Evolutionary conservation across 2,329 filamentous ascomycete genomes (phyloP), one percentile per base, ranked within the genome.

Genomic region (Penicillium sp.): DNA sequence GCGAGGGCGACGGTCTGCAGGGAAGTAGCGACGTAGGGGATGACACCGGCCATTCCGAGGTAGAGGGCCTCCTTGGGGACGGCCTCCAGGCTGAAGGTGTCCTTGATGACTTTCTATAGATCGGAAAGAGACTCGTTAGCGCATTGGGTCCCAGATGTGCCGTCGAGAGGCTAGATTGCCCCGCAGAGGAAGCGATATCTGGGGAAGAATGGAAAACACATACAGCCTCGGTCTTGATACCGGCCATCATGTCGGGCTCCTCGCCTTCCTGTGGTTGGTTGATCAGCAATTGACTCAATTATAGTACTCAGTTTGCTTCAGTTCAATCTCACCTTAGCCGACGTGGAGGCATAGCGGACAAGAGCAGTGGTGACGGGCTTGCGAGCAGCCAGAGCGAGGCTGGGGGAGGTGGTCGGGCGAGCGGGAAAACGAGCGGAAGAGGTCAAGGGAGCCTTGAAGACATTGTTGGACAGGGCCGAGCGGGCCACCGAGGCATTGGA

Each of bases 11-110:
- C 78, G 1, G 90, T 95, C 31, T 87, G 81, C 3, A 90, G 64
- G 0, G 89, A 95, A 4, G 90, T 96, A 35, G 78, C 86, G 8
- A 94, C 75, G 70, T 95, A 96, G 40, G 93, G 88, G 5, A 95
- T 63, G 1, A 94, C 84, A 62, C 88, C 89, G 6, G 86, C 86
- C 51, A 87, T 74, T 49, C 86, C 86, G 38, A 89, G 77, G 51
- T 77, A 75, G 43, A 84, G 76, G 21, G 84, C 80, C 64, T 87
- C 81, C 60, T 75, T 79, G 7, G 86, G 86, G 4, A 88, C 84
- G 2, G 73, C 72, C 31, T 68, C 64, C 32, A 89, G 75, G 19
- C 76, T 78, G 63, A 89, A 85, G 1, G 84, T 85, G 13, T 87
- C 82, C 61, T 81, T 81, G 63, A 88, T 78, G 8, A 78, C 77